Percentiles rank a stretch among this genome's conserved stretches.
Conservation (phyloP, 495 filamentous ascomycete species). For the Penicillium desertorum region DNA sequence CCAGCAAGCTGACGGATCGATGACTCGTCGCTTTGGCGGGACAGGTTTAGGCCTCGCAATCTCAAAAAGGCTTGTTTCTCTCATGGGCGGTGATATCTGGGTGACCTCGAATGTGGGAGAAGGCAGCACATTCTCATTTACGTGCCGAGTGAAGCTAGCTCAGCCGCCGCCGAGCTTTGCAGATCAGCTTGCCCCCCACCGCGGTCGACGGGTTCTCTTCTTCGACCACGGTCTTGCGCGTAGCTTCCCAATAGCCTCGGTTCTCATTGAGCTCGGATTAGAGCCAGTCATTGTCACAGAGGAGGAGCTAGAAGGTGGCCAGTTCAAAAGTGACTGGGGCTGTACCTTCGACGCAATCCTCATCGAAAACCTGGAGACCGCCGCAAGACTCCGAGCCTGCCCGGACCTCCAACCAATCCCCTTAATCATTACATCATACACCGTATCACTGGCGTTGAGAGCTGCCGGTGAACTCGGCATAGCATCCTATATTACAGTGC, state of each 20-base stretch:
- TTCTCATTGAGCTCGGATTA: slow-evolving; percentile 70
- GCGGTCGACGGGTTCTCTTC: slow-evolving; percentile 75
- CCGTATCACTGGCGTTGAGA: slow-evolving; percentile 80
- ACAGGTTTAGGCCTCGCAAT: slow-evolving; percentile 78
- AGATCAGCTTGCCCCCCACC: slow-evolving; percentile 76
- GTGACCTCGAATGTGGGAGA: slow-evolving; percentile 79
- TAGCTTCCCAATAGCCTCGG: slow-evolving; percentile 62
- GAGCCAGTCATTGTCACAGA: slow-evolving; percentile 68
- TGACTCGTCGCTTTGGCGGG: slow-evolving; percentile 78
- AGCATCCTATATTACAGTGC: slow-evolving; percentile 91
- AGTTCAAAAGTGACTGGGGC: slow-evolving; percentile 49
- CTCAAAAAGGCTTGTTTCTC: slow-evolving; percentile 68
- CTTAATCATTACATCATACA: slow-evolving; percentile 80
- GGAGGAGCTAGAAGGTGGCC: slow-evolving; percentile 42
- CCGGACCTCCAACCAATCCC: slow-evolving; percentile 89
- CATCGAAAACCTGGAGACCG: slow-evolving; percentile 82
- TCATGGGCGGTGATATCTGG: slow-evolving; percentile 86
- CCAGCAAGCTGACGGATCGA: slow-evolving; percentile 88
- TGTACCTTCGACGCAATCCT: slow-evolving; percentile 83
- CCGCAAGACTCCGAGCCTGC: slow-evolving; percentile 69
- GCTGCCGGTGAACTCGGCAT: slow-evolving; percentile 90
- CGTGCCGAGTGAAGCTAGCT: slow-evolving; percentile 73
- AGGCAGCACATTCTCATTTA: slow-evolving; percentile 85
- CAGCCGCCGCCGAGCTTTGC: slow-evolving; percentile 69
- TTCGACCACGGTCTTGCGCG: slow-evolving; percentile 77